phyloP scores from a whole-genome alignment of 129 eudicot species.

The Daucus carota region DH1_v3.0 NC_030389.2:41808501-41809000 shows the following conservation, averaged over 20 bases:
- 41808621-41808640: conserved; percentile 15
- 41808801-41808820: conserved; percentile 77
- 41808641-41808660: background rate
- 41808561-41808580: conserved; percentile 30
- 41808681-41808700: background rate
- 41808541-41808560: conserved; percentile 33
- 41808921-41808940: background rate
- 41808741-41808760: conserved; percentile 24
- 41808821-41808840: no score
- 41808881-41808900: background rate
- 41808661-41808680: background rate
- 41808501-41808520: background rate
- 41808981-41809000: background rate
- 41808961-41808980: background rate
- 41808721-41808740: conserved; percentile 18
- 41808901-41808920: background rate
- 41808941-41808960: background rate
- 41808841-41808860: background rate
- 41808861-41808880: background rate
- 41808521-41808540: conserved; percentile 20
- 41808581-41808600: conserved; percentile 25
- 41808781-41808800: conserved; percentile 83
- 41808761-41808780: conserved; percentile 35
- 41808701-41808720: conserved; percentile 23
- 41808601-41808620: conserved; percentile 7